phyloP scores from a whole-genome alignment of 345 rosid species.

The Geranium brycei region DNA sequence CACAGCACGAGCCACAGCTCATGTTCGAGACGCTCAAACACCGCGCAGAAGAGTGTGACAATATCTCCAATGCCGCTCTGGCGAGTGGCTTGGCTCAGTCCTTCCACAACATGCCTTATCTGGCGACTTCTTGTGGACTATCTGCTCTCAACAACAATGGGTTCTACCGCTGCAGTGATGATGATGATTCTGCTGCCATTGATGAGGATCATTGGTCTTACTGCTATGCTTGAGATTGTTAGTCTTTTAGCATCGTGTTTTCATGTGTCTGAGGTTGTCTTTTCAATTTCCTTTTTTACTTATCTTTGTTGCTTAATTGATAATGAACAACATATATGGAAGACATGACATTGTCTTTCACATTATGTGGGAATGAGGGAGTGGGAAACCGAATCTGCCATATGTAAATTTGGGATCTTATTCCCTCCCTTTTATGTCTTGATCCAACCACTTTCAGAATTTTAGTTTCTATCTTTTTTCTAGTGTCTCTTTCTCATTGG shows the following conservation, averaged over 20 bases:
- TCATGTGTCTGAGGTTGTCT: constrained; percentile 18
- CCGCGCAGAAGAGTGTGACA: constrained; percentile 52
- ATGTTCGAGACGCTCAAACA: constrained; percentile 90
- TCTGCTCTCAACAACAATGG: constrained; percentile 47
- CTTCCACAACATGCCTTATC: constrained; percentile 90
- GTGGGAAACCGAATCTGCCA: constrained; percentile 20
- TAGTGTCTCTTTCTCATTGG: no score
- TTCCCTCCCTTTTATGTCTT: not conserved
- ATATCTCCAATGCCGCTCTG: constrained; percentile 24
- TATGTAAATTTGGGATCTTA: constrained; percentile 29
- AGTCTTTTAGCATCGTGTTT: not conserved
- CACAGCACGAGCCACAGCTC: constrained; percentile 97
- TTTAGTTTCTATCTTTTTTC: no score
- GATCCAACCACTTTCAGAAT: no score
- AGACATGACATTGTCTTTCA: constrained; percentile 16
- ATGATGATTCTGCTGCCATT: constrained; percentile 21
- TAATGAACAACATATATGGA: constrained; percentile 9
- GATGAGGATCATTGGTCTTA: constrained; percentile 61
- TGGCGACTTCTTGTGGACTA: constrained; percentile 51
- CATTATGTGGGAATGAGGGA: constrained; percentile 18
- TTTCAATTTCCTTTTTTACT: not conserved
- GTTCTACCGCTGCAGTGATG: constrained; percentile 45
- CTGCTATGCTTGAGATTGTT: constrained; percentile 39
- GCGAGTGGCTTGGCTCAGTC: constrained; percentile 50
- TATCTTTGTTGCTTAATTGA: not conserved